A percentile compares a stretch with the other conserved stretches of the same genome.
phyloP scores from a whole-genome alignment of 257 asterid species.

The Agastache rugosa region DNA sequence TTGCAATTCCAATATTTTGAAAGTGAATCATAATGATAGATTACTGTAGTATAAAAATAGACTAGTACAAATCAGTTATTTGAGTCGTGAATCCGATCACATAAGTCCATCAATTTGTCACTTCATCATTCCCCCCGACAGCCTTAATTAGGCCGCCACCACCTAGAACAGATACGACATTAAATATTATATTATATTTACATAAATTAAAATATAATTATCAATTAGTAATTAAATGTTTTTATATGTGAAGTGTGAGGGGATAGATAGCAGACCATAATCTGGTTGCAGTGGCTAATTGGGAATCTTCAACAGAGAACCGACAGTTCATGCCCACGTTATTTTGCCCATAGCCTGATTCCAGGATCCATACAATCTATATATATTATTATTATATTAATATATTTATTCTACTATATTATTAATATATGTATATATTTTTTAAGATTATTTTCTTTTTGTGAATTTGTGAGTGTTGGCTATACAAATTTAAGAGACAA shows the following conservation, averaged over 20 bases:
- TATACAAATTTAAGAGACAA: constrained; percentile 19
- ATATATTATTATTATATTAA: not conserved
- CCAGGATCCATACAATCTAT: constrained; percentile 29
- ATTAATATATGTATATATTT: not conserved
- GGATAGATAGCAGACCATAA: not conserved
- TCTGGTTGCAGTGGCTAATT: not conserved
- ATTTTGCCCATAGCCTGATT: constrained; percentile 39
- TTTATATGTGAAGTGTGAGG: not conserved
- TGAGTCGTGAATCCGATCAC: too few relatives aligned
- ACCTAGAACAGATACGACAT: not conserved
- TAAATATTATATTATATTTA: too few relatives aligned
- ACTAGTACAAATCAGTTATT: too few relatives aligned
- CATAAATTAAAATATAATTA: too few relatives aligned
- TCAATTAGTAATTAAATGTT: not conserved
- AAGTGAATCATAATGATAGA: too few relatives aligned
- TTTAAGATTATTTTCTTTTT: too few relatives aligned
- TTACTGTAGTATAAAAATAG: too few relatives aligned
- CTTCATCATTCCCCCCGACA: not conserved
- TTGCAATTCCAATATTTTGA: too few relatives aligned
- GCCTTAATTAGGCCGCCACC: constrained; percentile 18
- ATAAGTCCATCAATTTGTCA: not conserved
- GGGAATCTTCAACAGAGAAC: constrained; percentile 32
- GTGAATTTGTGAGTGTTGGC: not conserved
- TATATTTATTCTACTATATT: not conserved
- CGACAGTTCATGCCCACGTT: constrained; percentile 53